These are phyloP conservation scores for Bolboschoenoplectus hybrid DNA, from an alignment of 202 grass and related monocot genomes.

Conservation along the genomic window DNA sequence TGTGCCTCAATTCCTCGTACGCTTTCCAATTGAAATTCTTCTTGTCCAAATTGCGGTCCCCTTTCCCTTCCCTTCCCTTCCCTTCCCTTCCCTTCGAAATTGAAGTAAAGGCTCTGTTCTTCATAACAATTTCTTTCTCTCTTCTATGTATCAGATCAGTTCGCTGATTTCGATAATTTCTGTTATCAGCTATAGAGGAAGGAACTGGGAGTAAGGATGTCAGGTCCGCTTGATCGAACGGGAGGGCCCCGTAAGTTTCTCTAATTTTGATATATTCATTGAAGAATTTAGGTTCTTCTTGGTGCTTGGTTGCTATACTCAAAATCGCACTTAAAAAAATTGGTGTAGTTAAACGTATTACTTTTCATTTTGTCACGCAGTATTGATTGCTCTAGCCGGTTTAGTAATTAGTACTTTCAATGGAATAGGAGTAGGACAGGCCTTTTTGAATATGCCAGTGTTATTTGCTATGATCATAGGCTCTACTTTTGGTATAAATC, in stretches of 20 bases:
- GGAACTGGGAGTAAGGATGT: slow-evolving; percentile 47
- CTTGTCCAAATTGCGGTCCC: background rate
- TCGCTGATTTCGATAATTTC: slow-evolving; percentile 41
- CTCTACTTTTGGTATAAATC: background rate
- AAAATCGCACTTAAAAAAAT: background rate
- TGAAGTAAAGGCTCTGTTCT: background rate
- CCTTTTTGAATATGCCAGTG: background rate
- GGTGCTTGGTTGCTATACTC: slow-evolving; percentile 7
- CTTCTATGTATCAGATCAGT: background rate
- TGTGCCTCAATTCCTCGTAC: slow-evolving; percentile 7
- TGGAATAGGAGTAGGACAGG: background rate
- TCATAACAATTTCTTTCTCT: slow-evolving; percentile 20
- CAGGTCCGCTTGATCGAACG: slow-evolving; percentile 54
- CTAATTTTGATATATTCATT: background rate
- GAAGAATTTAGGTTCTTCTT: slow-evolving; percentile 6
- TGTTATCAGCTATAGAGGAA: slow-evolving; percentile 24
- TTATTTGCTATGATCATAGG: background rate
- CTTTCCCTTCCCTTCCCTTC: too few species aligned
- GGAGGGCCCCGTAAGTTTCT: slow-evolving; percentile 67
- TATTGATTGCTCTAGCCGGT: slow-evolving; percentile 1
- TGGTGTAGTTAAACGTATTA: slow-evolving; percentile 9
- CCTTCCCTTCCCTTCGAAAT: background rate
- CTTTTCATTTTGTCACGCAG: background rate
- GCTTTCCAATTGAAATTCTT: background rate
- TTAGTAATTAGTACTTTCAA: background rate